Conservation (phyloP, 257 asterid species). For the Salvia rosmarinus region DNA sequence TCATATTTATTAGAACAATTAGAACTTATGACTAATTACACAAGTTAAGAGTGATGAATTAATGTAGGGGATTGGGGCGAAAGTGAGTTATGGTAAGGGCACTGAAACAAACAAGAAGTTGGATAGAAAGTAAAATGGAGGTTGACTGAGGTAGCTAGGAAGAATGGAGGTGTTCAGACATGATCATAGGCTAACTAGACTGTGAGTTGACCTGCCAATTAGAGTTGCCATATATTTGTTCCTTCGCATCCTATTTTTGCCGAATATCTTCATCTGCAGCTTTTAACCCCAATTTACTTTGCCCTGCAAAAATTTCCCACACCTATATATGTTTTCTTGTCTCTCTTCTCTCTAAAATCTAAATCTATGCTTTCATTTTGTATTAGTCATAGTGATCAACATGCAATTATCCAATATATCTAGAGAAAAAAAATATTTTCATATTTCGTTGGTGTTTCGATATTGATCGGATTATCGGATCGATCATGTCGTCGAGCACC, state of each 20-base stretch:
- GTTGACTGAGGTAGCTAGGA: constrained; percentile 35
- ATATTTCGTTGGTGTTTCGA: too few relatives aligned
- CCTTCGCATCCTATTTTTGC: constrained; percentile 37
- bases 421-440: too few relatives aligned
- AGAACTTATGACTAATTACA: too few relatives aligned
- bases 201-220: constrained; percentile 73
- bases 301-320: constrained; percentile 17
- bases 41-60: too few relatives aligned
- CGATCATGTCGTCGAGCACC: too few relatives aligned
- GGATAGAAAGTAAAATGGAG: too few relatives aligned
- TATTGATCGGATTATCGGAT: too few relatives aligned
- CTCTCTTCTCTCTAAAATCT: constrained; percentile 17
- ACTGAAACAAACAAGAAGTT: constrained; percentile 39
- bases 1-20: background rate
- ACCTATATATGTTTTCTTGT: constrained; percentile 31
- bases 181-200: constrained; percentile 22
- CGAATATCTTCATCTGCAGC: constrained; percentile 38
- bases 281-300: constrained; percentile 30
- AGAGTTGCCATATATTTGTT: constrained; percentile 44
- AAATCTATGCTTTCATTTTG: background rate
- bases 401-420: background rate
- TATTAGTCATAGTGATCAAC: background rate
- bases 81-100: constrained; percentile 38
- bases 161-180: constrained; percentile 17
- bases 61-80: too few relatives aligned